phyloP scores from a whole-genome alignment of 805 yeast species.

The Clavispora fructus region DNA sequence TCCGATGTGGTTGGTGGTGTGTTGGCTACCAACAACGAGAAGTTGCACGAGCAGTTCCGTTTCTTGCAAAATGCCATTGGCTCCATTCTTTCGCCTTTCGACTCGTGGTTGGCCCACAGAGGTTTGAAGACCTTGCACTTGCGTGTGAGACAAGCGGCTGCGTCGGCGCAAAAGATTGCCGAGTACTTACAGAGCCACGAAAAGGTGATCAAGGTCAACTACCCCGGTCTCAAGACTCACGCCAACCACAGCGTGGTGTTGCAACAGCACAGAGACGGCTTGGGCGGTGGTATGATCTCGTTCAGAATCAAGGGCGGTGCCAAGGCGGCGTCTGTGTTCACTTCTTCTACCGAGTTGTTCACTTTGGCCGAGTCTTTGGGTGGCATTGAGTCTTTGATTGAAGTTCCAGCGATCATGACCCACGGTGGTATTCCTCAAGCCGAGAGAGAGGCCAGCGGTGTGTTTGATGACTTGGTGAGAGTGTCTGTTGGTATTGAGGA shows the following conservation, averaged over 20 bases:
- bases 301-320: conserved; percentile 84
- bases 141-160: conserved; percentile 66
- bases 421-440: conserved; percentile 84
- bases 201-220: conserved; percentile 63
- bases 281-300: conserved; percentile 91
- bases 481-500: conserved; percentile 86
- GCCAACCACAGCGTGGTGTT: conserved; percentile 56
- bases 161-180: conserved; percentile 64
- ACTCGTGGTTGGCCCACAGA: conserved; percentile 89
- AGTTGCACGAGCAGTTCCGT: conserved; percentile 56
- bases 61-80: conserved; percentile 87
- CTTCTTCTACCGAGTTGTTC: conserved; percentile 69
- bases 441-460: conserved; percentile 75
- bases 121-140: conserved; percentile 84
- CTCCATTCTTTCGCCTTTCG: conserved; percentile 85
- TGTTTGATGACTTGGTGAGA: conserved; percentile 75
- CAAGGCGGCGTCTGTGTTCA: conserved; percentile 66
- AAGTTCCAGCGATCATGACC: conserved; percentile 89
- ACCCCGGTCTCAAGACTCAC: conserved; percentile 75
- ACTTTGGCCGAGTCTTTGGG: conserved; percentile 88
- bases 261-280: conserved; percentile 74
- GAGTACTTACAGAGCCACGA: conserved; percentile 50
- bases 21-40: conserved; percentile 61
- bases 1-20: conserved; percentile 88
- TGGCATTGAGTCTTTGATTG: conserved; percentile 80